These are phyloP conservation scores for Leccinum fibrillosum DNA, from an alignment of 768 basidiomycete genomes.

Conservation along the genomic window DNA sequence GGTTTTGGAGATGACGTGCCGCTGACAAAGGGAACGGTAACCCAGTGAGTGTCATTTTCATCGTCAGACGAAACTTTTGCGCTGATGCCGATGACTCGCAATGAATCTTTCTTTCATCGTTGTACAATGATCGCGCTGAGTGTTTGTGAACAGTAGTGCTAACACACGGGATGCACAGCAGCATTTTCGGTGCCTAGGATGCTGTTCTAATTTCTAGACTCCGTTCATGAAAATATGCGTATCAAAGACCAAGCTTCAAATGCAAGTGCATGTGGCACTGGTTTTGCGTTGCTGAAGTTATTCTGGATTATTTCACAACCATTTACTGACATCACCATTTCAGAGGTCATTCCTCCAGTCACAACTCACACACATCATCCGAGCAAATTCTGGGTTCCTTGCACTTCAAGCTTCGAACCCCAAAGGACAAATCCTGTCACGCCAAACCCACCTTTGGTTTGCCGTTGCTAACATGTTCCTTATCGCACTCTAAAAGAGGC, in stretches of 20 bases:
- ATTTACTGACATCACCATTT: too few species aligned
- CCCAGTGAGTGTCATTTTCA: background rate
- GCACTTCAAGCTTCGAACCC: too few species aligned
- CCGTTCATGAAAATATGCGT: background rate
- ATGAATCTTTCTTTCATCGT: background rate
- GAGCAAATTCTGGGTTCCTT: too few species aligned
- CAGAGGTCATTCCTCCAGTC: too few species aligned
- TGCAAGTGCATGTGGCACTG: too few species aligned
- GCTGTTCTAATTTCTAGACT: too few species aligned
- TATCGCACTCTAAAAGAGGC: too few species aligned
- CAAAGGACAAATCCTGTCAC: too few species aligned
- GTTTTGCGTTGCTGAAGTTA: background rate
- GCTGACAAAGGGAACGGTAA: background rate
- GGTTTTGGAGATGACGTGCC: background rate
- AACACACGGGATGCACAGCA: background rate
- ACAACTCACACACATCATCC: too few species aligned
- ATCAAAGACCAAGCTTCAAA: background rate
- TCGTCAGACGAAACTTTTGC: background rate
- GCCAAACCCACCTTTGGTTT: too few species aligned
- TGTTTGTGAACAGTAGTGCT: background rate
- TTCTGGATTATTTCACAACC: background rate
- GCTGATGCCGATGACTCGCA: background rate
- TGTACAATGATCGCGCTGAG: background rate
- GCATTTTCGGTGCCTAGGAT: background rate
- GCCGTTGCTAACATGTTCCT: too few species aligned